Percentiles rank a stretch among this genome's conserved stretches.
These are phyloP conservation scores for Eutrema yunnanense DNA, from an alignment of 345 rosid genomes.

Conservation along the genomic window DNA sequence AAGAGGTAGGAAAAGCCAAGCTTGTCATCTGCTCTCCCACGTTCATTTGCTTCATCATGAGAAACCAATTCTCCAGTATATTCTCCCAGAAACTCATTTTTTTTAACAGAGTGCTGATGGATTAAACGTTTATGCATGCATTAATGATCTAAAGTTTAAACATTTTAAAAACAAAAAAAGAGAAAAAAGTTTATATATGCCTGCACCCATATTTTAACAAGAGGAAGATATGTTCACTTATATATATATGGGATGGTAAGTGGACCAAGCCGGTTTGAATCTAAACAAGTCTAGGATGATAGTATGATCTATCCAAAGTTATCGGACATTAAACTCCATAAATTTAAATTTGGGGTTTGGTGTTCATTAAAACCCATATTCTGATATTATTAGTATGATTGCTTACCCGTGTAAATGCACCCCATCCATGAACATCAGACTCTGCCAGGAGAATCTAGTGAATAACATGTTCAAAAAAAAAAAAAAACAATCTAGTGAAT, in stretches of 20 bases:
- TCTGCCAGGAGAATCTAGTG: constrained; percentile 69
- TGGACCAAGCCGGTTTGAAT: too few species aligned
- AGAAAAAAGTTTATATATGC: not conserved
- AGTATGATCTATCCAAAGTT: too few species aligned
- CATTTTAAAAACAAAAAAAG: not conserved
- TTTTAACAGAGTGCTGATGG: constrained; percentile 61
- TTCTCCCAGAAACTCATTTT: constrained; percentile 87
- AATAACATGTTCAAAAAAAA: too few species aligned
- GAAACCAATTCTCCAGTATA: constrained; percentile 88
- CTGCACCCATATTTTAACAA: too few species aligned
- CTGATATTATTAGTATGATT: not conserved
- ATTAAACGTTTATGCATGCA: not conserved
- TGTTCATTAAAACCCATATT: not conserved
- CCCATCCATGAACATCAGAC: constrained; percentile 93
- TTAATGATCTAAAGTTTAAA: not conserved
- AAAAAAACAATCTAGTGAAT: constrained; percentile 61
- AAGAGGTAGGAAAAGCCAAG: constrained; percentile 77
- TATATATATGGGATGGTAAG: too few species aligned
- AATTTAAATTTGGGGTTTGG: too few species aligned
- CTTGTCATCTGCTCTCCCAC: constrained; percentile 66
- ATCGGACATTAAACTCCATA: too few species aligned
- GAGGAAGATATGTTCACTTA: too few species aligned
- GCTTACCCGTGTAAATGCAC: constrained; percentile 79
- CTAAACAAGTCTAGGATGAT: too few species aligned
- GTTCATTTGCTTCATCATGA: constrained; percentile 78